Evolutionary conservation across 2,329 filamentous ascomycete species (phyloP), one percentile per base, ranked within the genome.

Genomic region (Diaporthe helianthi): DNA sequence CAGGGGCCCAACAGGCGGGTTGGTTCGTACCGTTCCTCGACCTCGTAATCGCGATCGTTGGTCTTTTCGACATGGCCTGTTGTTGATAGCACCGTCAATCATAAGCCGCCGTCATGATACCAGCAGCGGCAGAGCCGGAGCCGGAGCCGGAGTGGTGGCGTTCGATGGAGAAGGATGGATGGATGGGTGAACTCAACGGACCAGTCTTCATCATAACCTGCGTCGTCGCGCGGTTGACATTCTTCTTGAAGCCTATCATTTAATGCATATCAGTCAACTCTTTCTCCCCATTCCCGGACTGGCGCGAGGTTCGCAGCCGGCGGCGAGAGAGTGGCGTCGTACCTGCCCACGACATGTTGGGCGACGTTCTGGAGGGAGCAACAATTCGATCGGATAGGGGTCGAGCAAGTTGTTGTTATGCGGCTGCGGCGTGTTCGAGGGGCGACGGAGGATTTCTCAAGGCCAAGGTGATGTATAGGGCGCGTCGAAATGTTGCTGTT

Each of bases 201-300:
- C 91, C 93, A 69, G 94, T 97, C 88, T 99, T 99, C 95, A 99
- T 98, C 93, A 99, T 98, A 72, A 98, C 95, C 90, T 98, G 94
- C 83, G 97, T 99, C 82, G 95, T 98, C 77, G 95, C 95, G 84
- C 96, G 93, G 86, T 96, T 95, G 85, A 98, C 94, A 90, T 97
- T 97, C 82, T 97, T 97, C 85, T 96, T 94, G 85, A 94, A 95
- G 73, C 91, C 91, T 92, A 77, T 44, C 55, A 6, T 36, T 10
- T 8, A 15, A 44, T 22, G 19, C 46, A 38, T 31, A 41, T 65
- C 26, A 66, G 67, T 29, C 26, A 41, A 9, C 26, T 22, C 9
- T 22, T 47, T 10, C 1, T 12, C 15, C 31, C n/a, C 6, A 17
- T 26, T 9, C 13, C 33, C n/a, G 31, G 36, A 22, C 44, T 31